Evolutionary conservation across 2,329 filamentous ascomycete genomes (phyloP).

Genomic region (Pyrenochaeta sp.): DNA sequence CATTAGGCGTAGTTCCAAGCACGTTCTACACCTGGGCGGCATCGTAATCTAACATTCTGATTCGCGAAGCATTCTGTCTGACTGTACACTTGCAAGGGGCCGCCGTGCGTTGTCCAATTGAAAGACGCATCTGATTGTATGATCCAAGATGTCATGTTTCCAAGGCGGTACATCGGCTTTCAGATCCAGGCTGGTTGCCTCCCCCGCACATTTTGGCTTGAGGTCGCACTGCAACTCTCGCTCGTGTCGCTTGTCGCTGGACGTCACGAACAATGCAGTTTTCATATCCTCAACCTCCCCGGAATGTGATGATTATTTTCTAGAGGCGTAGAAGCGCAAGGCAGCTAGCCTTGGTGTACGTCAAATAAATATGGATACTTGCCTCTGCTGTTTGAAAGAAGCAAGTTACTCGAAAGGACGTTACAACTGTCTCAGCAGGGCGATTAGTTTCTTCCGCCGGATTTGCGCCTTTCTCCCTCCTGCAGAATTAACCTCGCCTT

Average conservation of each 20-base stretch:
- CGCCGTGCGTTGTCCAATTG: neutral
- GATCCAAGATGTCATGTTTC: neutral
- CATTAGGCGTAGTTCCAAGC: neutral
- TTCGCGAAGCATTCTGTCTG: neutral
- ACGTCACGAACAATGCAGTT: too few relatives aligned
- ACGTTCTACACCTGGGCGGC: neutral
- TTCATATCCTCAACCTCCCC: too few relatives aligned
- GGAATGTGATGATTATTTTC: too few relatives aligned
- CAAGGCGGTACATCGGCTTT: neutral
- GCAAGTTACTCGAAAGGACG: too few relatives aligned
- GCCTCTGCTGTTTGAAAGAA: too few relatives aligned
- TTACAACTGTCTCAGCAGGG: too few relatives aligned
- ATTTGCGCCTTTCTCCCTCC: too few relatives aligned
- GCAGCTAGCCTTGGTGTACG: too few relatives aligned
- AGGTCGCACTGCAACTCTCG: neutral
- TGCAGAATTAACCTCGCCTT: too few relatives aligned
- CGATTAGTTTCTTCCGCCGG: too few relatives aligned
- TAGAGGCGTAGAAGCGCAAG: too few relatives aligned
- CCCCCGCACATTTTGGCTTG: neutral
- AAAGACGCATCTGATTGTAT: neutral
- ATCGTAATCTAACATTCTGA: neutral
- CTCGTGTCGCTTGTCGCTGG: neutral
- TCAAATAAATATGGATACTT: too few relatives aligned
- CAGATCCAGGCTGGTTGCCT: neutral
- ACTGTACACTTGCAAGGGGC: neutral